Base-by-base conservation (phyloP, 768 basidiomycete genomes). In the Pseudohyphozyma bogoriensis region DNA sequence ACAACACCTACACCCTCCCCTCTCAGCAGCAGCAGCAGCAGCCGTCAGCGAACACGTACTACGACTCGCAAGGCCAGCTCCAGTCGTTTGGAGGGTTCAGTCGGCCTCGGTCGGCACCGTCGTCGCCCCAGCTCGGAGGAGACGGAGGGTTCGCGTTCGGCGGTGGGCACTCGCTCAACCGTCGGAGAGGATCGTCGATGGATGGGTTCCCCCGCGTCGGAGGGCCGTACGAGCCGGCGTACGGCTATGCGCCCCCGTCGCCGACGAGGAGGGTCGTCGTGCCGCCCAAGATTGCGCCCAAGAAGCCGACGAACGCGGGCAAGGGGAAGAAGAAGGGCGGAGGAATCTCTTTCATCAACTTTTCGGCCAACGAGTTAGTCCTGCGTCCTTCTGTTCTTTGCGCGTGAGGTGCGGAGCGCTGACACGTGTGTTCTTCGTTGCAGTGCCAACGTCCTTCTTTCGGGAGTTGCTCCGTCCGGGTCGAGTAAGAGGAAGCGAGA, bases 271-370 rank as follows among this genome's bases (percentile, higher is more conserved):
- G 12, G 3, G 12, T 26, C 9, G 29, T 3, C 47, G 47, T 29
- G 40, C 10, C 8, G 29, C 7, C 20, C 46, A 2, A 4, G 31
- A 18, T 26, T 12, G n/a, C 22, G 35, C 44, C 22, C 31, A 42
- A 55, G 47, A 60, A 54, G 42, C 15, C 26, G 1, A 12, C 22
- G 6, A 12, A 6, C 42, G 26, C 22, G 42, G 42, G 42, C 9
- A 44, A 44, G 42, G 22, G 42, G 3, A 24, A 29, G 40, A 64
- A 64, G 37, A 37, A 45, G 29, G 47, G 32, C 28, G 33, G 40
- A n/a, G 36, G 22, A 15, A 33, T 62, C 28, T 49, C 58, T 55
- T 66, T 66, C 45, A 52, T 65, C 55, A 66, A 66, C 42, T 66
- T 59, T 26, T 53, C 58, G 20, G n/a, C 58, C 9, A 40, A 37